Conservation (phyloP, 2,329 filamentous ascomycete genomes). For the Clarireedia homoeocarpa region DNA sequence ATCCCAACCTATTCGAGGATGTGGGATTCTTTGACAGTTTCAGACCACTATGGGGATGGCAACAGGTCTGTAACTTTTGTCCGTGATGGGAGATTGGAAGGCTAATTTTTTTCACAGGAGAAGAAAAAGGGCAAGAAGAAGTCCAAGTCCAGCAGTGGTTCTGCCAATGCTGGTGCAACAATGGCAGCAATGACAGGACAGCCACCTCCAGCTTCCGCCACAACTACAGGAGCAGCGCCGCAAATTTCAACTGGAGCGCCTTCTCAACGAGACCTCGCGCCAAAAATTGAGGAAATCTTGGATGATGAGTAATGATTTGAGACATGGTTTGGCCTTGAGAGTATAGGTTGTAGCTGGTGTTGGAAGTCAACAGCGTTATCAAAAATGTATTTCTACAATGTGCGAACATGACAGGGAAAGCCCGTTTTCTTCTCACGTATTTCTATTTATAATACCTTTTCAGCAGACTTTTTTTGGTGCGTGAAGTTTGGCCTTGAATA, state of each 20-base stretch:
- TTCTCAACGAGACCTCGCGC: conserved; percentile 33
- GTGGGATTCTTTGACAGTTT: conserved; percentile 98
- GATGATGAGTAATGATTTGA: conserved; percentile 24
- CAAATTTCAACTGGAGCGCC: conserved; percentile 29
- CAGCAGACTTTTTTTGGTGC: too few species aligned
- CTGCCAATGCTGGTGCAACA: conserved; percentile 23
- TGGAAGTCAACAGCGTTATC: not conserved
- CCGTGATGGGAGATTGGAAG: not conserved
- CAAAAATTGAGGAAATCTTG: conserved; percentile 38
- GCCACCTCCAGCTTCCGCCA: conserved; percentile 27
- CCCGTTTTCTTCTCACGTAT: not conserved
- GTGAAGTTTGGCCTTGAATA: too few species aligned
- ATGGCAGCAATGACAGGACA: conserved; percentile 29
- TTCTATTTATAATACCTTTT: not conserved
- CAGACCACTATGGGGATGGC: conserved; percentile 94
- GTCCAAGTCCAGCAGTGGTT: conserved; percentile 25
- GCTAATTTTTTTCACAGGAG: conserved; percentile 19
- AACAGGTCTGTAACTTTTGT: conserved; percentile 59
- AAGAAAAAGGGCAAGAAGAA: conserved; percentile 33
- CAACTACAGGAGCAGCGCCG: conserved; percentile 31
- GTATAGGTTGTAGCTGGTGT: not conserved
- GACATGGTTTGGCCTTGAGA: not conserved
- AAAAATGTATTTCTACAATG: not conserved
- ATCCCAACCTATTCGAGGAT: conserved; percentile 96
- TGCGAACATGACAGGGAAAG: not conserved